Evolutionary conservation across 768 basidiomycete species (phyloP), one percentile per base, ranked within the genome.

Genomic region (Infundibulicybe gibba): DNA sequence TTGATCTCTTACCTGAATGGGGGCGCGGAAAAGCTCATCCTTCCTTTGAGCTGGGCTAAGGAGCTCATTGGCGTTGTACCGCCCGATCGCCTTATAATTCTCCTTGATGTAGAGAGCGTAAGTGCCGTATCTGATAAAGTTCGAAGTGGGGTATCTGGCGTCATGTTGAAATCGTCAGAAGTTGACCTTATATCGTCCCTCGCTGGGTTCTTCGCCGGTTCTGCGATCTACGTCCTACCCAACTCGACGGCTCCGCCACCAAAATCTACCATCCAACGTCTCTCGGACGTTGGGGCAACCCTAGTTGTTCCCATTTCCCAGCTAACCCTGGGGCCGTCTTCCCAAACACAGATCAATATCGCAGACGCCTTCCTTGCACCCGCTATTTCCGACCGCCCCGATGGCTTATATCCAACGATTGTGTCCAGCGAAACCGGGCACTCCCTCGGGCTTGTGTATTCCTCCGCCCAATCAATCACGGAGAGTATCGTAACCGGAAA

Each of bases 381-480:
- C 3, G 65, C 97, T 41, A 65, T 75, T 16, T 91, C 93, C 1
- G 95, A 99, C 64, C 83, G 97, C 41, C 74, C 83, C 0, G 97
- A 98, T 63, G 92, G 90, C 31, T 79, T 99, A 34, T 94, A 91
- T 67, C 90, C 94, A 0, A 99, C 97, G 8, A 75, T 98, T 43
- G 87, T 98, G 30, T 85, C 91, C 11, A 85, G 88, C 1, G 77
- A 88, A 51, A 80, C 80, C 16, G 86, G 87, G 19, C 81, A 83
- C 53, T 75, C 85, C 5, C 81, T 98, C 13, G 97, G 97, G 14
- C 79, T 99, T 46, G 97, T 97, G 32, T 99, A 99, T 70, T 98
- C 97, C 10, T 98, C 95, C 16, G 57, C 64, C 43, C 84, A 87
- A 55, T 95, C 94, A 4, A 75, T 98, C 56, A 78, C 76, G 41